A percentile compares a stretch with the other conserved stretches of the same genome.
Evolutionary conservation across 768 basidiomycete species (phyloP).

Genomic region (Mycena metata): DNA sequence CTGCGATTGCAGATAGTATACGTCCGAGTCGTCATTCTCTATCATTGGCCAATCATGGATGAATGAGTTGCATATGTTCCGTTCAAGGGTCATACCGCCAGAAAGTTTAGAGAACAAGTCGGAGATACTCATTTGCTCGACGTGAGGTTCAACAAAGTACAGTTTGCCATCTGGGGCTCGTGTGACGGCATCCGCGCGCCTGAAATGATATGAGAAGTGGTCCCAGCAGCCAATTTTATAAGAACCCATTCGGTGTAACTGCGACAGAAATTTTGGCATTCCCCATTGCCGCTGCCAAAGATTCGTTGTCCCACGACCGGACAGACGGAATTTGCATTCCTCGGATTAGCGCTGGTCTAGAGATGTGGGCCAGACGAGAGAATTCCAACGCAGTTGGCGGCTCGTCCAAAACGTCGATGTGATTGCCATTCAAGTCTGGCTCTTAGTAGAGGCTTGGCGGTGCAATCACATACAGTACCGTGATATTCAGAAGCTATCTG

Average conservation of each 20-base stretch:
- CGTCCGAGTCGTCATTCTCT: conserved; percentile 44
- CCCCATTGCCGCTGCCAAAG: conserved; percentile 70
- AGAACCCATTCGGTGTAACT: conserved; percentile 86
- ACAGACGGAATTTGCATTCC: conserved; percentile 64
- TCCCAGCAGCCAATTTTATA: conserved; percentile 34
- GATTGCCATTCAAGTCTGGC: conserved; percentile 71
- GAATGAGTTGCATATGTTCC: not conserved
- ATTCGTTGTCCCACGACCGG: conserved; percentile 75
- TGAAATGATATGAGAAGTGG: conserved; percentile 45
- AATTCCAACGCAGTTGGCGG: conserved; percentile 81
- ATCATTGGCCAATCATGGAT: conserved; percentile 2
- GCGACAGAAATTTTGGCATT: conserved; percentile 75
- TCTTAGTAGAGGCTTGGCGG: conserved; percentile 8
- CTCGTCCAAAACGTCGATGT: conserved; percentile 61
- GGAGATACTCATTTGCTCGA: conserved; percentile 76
- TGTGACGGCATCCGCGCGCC: conserved; percentile 83
- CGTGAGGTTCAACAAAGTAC: conserved; percentile 84
- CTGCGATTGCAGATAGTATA: conserved; percentile 89
- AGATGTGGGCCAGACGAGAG: conserved; percentile 72
- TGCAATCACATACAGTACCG: conserved; percentile 42
- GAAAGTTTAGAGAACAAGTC: conserved; percentile 60
- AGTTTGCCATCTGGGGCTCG: conserved; percentile 62
- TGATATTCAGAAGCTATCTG: conserved; percentile 59
- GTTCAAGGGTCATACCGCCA: conserved; percentile 45
- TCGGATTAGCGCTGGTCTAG: conserved; percentile 81